Percentiles rank a stretch among this genome's conserved stretches.
These are phyloP conservation scores for Termitomyces sp. DNA, from an alignment of 768 basidiomycete species.

Conservation along the genomic window DNA sequence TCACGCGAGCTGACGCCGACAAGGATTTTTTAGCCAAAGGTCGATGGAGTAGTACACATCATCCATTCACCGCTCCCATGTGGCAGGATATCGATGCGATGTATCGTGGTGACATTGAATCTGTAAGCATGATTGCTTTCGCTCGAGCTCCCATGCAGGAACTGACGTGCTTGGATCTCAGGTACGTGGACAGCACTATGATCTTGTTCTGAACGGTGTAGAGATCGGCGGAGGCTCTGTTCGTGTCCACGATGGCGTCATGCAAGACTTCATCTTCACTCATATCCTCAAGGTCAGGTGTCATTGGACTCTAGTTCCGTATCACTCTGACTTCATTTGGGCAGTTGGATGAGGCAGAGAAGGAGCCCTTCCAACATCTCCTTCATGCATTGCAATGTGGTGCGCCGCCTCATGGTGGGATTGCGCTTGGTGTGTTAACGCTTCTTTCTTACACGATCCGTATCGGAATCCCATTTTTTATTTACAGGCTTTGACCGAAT, in stretches of 20 bases:
- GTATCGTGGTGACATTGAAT: slow-evolving; percentile 63
- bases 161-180: slow-evolving; percentile 23
- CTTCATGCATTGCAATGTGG: slow-evolving; percentile 85
- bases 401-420: slow-evolving; percentile 94
- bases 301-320: neutral
- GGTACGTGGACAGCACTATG: slow-evolving; percentile 95
- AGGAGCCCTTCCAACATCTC: slow-evolving; percentile 76
- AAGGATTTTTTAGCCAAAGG: slow-evolving; percentile 84
- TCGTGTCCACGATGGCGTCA: slow-evolving; percentile 80
- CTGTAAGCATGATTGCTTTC: slow-evolving; percentile 31
- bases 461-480: neutral
- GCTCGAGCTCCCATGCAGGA: neutral
- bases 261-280: slow-evolving; percentile 83
- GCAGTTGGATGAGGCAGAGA: slow-evolving; percentile 73
- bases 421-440: slow-evolving; percentile 73
- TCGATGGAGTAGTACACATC: slow-evolving; percentile 90
- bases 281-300: slow-evolving; percentile 70
- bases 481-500: slow-evolving; percentile 83
- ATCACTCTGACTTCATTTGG: slow-evolving; percentile 7
- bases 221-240: slow-evolving; percentile 96
- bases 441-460: slow-evolving; percentile 13
- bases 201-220: slow-evolving; percentile 89
- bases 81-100: slow-evolving; percentile 81
- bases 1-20: slow-evolving; percentile 81
- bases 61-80: slow-evolving; percentile 97